Evolutionary conservation across 2,329 filamentous ascomycete species (phyloP).

Genomic region (Aspergillus brunneoviolaceus): DNA sequence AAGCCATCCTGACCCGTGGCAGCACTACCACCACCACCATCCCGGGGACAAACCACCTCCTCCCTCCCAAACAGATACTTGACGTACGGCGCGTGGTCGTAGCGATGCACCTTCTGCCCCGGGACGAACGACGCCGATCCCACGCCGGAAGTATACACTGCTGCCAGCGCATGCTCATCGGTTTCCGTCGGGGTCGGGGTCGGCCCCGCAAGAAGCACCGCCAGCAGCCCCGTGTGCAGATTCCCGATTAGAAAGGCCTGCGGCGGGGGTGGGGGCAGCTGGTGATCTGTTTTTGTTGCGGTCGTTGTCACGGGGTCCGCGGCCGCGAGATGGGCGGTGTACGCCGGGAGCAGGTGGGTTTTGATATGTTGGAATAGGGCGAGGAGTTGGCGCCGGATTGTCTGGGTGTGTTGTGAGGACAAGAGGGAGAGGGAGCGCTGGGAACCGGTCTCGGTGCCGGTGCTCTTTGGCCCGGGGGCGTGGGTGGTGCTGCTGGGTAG

Average conservation of each 20-base stretch:
- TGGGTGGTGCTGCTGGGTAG: too few relatives aligned
- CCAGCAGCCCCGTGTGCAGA: constrained; percentile 36
- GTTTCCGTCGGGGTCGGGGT: too few relatives aligned
- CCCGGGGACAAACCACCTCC: background rate
- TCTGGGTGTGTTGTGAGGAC: background rate
- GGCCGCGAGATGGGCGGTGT: background rate
- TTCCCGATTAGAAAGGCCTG: constrained; percentile 38
- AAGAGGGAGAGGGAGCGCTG: background rate
- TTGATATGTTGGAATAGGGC: constrained; percentile 7
- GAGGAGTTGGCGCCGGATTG: constrained; percentile 6
- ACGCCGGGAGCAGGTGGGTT: constrained; percentile 3
- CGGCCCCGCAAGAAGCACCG: constrained; percentile 18
- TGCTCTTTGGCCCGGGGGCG: too few relatives aligned
- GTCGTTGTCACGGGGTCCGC: background rate
- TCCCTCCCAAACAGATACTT: constrained; percentile 38
- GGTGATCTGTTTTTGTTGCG: constrained; percentile 2
- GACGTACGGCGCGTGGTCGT: constrained; percentile 32
- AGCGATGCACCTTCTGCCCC: constrained; percentile 29
- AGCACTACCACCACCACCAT: background rate
- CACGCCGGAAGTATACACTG: too few relatives aligned
- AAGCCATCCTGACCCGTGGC: background rate
- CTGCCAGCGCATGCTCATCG: background rate
- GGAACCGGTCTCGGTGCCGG: too few relatives aligned
- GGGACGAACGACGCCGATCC: constrained; percentile 4
- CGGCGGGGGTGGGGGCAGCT: constrained; percentile 9